Percentiles rank a stretch among this genome's conserved stretches.
Conservation (phyloP, 2,329 filamentous ascomycete genomes). For the Fusarium kyushuense region DNA sequence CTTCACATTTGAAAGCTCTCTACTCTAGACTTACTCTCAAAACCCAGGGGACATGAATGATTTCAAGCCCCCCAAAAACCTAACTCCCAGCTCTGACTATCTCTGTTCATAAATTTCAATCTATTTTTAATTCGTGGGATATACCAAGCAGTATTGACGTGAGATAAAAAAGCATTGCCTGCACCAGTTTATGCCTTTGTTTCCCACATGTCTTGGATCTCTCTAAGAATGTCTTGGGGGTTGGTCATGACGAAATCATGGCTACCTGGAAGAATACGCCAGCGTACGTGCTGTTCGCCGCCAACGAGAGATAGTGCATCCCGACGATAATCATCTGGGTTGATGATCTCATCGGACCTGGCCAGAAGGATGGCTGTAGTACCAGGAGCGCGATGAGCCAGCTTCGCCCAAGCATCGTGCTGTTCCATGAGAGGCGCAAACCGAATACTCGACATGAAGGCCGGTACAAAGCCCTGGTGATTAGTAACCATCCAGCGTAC, state of each 20-base stretch:
- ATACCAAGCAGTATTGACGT: background rate
- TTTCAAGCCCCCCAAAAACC: too few species aligned
- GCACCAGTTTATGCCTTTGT: slow-evolving; percentile 18
- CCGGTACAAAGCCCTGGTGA: slow-evolving; percentile 69
- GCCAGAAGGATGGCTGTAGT: slow-evolving; percentile 67
- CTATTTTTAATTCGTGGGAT: background rate
- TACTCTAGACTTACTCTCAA: slow-evolving; percentile 25
- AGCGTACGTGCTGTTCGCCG: slow-evolving; percentile 62
- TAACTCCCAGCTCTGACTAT: slow-evolving; percentile 23
- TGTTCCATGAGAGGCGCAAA: slow-evolving; percentile 66
- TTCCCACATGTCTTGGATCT: slow-evolving; percentile 63
- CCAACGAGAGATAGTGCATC: slow-evolving; percentile 65
- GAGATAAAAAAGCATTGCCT: background rate
- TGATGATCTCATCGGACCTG: slow-evolving; percentile 64
- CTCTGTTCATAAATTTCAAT: background rate
- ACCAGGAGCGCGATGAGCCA: slow-evolving; percentile 58
- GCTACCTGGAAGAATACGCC: slow-evolving; percentile 64
- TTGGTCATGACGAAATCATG: slow-evolving; percentile 75
- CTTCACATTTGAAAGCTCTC: slow-evolving; percentile 6
- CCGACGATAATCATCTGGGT: slow-evolving; percentile 60
- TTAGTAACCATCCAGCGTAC: slow-evolving; percentile 69
- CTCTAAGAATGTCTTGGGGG: slow-evolving; percentile 57
- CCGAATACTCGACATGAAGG: slow-evolving; percentile 70
- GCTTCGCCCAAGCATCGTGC: slow-evolving; percentile 62
- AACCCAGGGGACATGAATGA: slow-evolving; percentile 8